phyloP scores from a whole-genome alignment of 108 stramenopile species.

The Tribonema minus region DNA sequence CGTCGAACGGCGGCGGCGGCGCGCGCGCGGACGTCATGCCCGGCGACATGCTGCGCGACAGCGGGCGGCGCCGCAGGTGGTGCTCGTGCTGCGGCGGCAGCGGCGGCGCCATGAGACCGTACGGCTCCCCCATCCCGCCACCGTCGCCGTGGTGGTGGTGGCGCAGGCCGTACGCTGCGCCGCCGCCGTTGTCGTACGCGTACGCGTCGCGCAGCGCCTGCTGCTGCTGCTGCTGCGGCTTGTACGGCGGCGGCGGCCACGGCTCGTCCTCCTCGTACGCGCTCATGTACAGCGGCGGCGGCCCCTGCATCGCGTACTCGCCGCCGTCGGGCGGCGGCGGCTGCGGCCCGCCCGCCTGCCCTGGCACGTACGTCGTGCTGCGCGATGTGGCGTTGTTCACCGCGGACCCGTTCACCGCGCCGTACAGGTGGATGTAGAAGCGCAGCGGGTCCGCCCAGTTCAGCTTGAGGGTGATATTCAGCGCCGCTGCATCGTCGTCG shows the following conservation, averaged over 20 bases:
- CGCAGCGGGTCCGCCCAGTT: slow-evolving; percentile 36
- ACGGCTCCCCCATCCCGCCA: too few relatives aligned
- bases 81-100: too few relatives aligned
- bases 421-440: slow-evolving; percentile 40
- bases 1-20: too few relatives aligned
- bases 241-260: neutral
- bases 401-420: neutral
- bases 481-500: slow-evolving; percentile 4
- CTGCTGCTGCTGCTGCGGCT: neutral
- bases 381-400: neutral
- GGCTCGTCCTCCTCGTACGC: too few relatives aligned
- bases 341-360: neutral
- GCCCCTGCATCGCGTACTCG: neutral
- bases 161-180: too few relatives aligned
- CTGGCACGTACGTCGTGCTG: neutral
- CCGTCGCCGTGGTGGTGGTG: too few relatives aligned
- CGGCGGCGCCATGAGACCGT: too few relatives aligned
- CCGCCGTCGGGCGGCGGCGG: neutral
- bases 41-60: too few relatives aligned
- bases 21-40: too few relatives aligned
- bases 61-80: too few relatives aligned
- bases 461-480: neutral
- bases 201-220: neutral
- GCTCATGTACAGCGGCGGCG: neutral
- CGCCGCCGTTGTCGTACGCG: neutral